Base-by-base conservation (phyloP, 352 stramenopile species). In the Phytophthora sp. region DNA sequence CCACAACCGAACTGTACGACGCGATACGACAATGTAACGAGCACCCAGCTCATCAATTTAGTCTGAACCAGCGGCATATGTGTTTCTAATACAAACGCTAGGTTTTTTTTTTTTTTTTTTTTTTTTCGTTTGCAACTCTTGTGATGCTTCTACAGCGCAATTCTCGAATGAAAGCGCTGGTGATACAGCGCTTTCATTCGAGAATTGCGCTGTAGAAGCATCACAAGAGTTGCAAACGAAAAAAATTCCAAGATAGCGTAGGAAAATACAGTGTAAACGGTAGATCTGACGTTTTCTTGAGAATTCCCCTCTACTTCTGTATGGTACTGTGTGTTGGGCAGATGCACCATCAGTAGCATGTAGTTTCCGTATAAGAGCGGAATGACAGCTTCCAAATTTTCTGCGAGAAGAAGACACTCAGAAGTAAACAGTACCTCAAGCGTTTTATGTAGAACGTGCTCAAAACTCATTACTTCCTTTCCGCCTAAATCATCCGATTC, bases 361-460 rank as follows among this genome's bases (percentile, higher is more conserved):
- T 71, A 82, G 13, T 54, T 43, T 1, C 46, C 51, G 37, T 72
- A 72, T 8, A 79, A 23, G 2, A 77, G 28, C 3, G 69, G 69
- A 13, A 77, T 61, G 11, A 54, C 17, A 17, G 37, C 49, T 43
- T 79, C 62, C 45, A 77, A 48, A 37, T 75, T 73, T 52, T 79
- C 69, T 20, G 59, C 45, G n/a, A 74, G 60, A n/a, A 60, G 55
- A 18, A 70, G 54, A 48, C 68, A 74, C 41, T 79, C 66, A 38
- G 54, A 62, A 5, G 66, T 66, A 32, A 43, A 31, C 1, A 48
- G 21, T 0, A 69, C 15, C 8, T 34, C 30, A 15, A 56, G 32
- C 12, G 20, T 46, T 5, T 31, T 23, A 5, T 37, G 24, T 38
- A 46, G 34, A 46, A 56, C 8, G 4, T 30, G 27, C 7, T 17